Percentiles rank a stretch among this genome's conserved stretches.
phyloP scores from a whole-genome alignment of 1,284 basidiomycete species.

The Trametes versicolor region DNA sequence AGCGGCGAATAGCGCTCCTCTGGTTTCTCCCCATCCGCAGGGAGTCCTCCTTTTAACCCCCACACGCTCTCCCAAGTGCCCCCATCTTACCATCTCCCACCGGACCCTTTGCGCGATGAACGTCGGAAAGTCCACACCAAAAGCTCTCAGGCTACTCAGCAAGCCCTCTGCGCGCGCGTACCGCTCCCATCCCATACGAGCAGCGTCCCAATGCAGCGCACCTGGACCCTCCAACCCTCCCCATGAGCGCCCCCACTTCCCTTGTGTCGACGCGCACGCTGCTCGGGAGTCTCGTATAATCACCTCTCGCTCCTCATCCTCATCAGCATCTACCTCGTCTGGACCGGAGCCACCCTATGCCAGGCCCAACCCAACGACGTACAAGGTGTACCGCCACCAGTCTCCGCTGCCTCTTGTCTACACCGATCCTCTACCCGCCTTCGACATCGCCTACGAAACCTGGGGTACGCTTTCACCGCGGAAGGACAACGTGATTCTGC shows the following conservation, averaged over 20 bases:
- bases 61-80: not conserved
- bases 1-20: constrained; percentile 7
- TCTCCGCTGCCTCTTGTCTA: constrained; percentile 81
- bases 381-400: constrained; percentile 71
- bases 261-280: constrained; percentile 82
- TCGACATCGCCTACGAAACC: constrained; percentile 96
- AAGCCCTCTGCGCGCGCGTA: constrained; percentile 21
- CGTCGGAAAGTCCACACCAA: constrained; percentile 28
- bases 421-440: constrained; percentile 74
- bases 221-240: constrained; percentile 32
- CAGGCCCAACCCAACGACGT: constrained; percentile 75
- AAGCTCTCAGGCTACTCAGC: constrained; percentile 32
- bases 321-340: constrained; percentile 45
- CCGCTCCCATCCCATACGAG: constrained; percentile 35
- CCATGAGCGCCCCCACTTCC: constrained; percentile 61
- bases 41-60: constrained; percentile 1
- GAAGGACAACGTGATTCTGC: constrained; percentile 92
- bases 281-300: constrained; percentile 65
- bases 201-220: constrained; percentile 41
- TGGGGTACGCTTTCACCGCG: constrained; percentile 90
- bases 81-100: not conserved
- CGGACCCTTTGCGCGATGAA: constrained; percentile 30
- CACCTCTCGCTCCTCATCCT: constrained; percentile 38
- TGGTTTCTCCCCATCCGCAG: not conserved
- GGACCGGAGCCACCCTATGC: constrained; percentile 85